Evolutionary conservation across 1,284 basidiomycete species (phyloP), one percentile per base, ranked within the genome.

Genomic region (Xerocomus amazonicus): DNA sequence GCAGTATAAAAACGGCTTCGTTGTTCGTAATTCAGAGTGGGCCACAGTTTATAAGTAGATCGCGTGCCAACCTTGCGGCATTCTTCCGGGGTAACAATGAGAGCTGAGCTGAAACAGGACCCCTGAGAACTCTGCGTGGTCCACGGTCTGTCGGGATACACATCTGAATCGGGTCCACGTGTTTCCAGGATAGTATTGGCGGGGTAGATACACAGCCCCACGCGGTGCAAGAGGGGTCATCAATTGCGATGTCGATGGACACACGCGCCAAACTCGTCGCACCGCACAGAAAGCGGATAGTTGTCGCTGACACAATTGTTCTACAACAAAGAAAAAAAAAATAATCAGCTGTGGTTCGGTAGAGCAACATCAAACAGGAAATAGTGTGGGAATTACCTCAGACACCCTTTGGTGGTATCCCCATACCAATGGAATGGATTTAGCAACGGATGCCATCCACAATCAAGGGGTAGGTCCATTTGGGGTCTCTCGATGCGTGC

Each of bases 31-130:
- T 23, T 26, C 36, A 47, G 47, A 43, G 47, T 42, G 44, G 35
- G 53, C 50, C 44, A 57, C 39, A 59, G 59, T 36, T 67, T 57
- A 48, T 64, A 64, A 62, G 50, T 51, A 45, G 31, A 49, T 65
- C 51, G 63, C 62, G 52, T 68, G 62, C 50, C 51, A 29, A 53
- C 60, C 64, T 61, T 62, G 64, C 63, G 63, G 63, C 48, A 47
- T 59, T 55, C 52, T 57, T 55, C 54, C 53, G 60, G 64, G 61
- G 56, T 63, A 65, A 53, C 48, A 61, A 56, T 52, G 47, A 40
- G 43, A 54, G 45, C 47, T 51, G 48, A 50, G 44, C 47, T 41
- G 45, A 13, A n/a, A 26, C 17, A 29, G 35, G 60, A 29, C 59
- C 62, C 59, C 59, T 52, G 60, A 38, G 29, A 42, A 50, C 60